Evolutionary conservation across 139 green algal genomes (phyloP).

Genomic region (Chlorella sp.): DNA sequence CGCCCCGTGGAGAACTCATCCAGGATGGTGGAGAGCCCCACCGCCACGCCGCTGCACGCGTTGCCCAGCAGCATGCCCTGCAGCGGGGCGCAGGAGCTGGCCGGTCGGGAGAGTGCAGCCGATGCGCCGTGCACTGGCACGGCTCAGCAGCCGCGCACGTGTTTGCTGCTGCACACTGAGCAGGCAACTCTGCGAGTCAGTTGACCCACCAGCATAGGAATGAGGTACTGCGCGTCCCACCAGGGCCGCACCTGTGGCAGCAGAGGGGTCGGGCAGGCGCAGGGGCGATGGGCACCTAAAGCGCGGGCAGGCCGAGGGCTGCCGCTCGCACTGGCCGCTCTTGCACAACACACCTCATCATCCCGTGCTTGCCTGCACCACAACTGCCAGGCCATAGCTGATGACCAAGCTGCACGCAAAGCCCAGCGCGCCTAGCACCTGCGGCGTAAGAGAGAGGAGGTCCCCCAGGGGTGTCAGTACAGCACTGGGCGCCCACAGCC

Average conservation of each 20-base stretch:
- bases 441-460: conserved; percentile 31
- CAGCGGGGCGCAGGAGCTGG: too few relatives aligned
- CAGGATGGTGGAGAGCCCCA: conserved; percentile 71
- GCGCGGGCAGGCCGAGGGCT: background rate
- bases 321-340: too few relatives aligned
- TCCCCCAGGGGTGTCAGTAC: background rate
- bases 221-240: conserved; percentile 67
- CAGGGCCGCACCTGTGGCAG: conserved; percentile 47
- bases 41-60: conserved; percentile 68
- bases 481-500: background rate
- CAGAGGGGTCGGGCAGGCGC: background rate
- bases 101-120: too few relatives aligned
- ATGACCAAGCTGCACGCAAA: conserved; percentile 39
- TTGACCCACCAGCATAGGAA: conserved; percentile 72
- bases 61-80: conserved; percentile 90
- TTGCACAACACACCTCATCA: too few relatives aligned
- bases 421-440: conserved; percentile 52
- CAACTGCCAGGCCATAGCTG: conserved; percentile 56
- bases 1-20: conserved; percentile 43
- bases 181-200: too few relatives aligned
- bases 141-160: too few relatives aligned
- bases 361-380: conserved; percentile 49
- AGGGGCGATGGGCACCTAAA: background rate
- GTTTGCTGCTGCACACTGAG: too few relatives aligned
- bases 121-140: too few relatives aligned